Base-by-base conservation (phyloP, 2,329 filamentous ascomycete genomes). In the Byssochlamys sp. region DNA sequence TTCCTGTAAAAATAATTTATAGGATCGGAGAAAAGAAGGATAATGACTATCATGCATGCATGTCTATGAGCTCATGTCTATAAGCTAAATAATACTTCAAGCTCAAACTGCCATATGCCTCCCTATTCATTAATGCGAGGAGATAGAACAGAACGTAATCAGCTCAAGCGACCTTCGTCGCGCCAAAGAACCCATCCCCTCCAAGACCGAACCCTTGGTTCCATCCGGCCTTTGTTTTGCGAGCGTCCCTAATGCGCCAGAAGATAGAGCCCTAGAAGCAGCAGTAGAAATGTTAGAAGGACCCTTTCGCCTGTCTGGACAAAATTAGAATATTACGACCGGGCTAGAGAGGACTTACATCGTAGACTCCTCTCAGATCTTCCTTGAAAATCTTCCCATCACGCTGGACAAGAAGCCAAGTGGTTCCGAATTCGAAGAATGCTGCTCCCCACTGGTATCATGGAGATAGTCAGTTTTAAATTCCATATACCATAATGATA, bases 391-490 rank as follows among this genome's bases (percentile, higher is more conserved):
- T 56, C 45, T 66, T 62, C 1, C 67, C 66, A 12, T 70, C 67
- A 29, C 62, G 61, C 14, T 69, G 67, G 25, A 71, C 61, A 7
- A 71, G 56, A n/a, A 70, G 58, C 63, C 66, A 71, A 2, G 67
- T 68, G 12, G 65, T 63, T 4, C 57, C 60, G 64, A 74, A 80
- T 61, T 80, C 78, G 39, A 80, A 73, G 19, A 75, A 62, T 0
- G 72, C 69, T 0, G 75, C 77, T 33, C 67, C 69, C 76, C 73
- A 78, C 63, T 62, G 9, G 14, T 24, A 39, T 39, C n/a, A 35
- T 24, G 24, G 10, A 35, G 7, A 31, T 10, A 31, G 28, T 54
- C 9, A 39, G n/a, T 54, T 24, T 25, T 4, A 14, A 3, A 9
- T 5, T 19, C 19, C 19, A 26, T 10, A 50, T n/a, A 24, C 19